phyloP scores from a whole-genome alignment of 805 yeast species.

The Wickerhamomyces subpelliculosus region DNA sequence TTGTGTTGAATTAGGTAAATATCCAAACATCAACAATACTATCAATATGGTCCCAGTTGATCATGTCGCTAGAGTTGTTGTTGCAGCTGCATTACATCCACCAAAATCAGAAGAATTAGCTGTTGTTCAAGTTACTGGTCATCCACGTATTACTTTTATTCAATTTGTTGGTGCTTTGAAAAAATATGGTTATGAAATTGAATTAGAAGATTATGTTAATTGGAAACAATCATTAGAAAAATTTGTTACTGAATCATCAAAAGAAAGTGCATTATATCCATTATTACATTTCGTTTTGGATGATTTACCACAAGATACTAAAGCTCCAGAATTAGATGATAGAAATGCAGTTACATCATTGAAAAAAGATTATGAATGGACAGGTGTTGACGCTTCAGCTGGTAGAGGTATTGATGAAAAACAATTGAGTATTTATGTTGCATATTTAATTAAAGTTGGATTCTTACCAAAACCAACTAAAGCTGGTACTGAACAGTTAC shows the following conservation, averaged over 20 bases:
- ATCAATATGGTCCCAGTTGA: conserved; percentile 98
- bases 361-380: conserved; percentile 49
- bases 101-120: conserved; percentile 44
- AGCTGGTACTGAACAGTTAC: conserved; percentile 41
- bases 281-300: conserved; percentile 90
- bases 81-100: conserved; percentile 76
- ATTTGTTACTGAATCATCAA: conserved; percentile 65
- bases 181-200: conserved; percentile 66
- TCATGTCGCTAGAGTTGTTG: conserved; percentile 90
- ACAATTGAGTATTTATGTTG: conserved; percentile 68
- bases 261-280: conserved; percentile 88
- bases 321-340: conserved; percentile 95
- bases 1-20: conserved; percentile 76
- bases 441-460: conserved; percentile 75
- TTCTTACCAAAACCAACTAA: conserved; percentile 62
- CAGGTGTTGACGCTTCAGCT: conserved; percentile 56
- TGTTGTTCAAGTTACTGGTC: conserved; percentile 96
- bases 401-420: conserved; percentile 72
- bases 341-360: conserved; percentile 69
- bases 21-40: conserved; percentile 79
- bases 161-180: conserved; percentile 62
- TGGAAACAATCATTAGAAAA: conserved; percentile 79
- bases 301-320: conserved; percentile 82
- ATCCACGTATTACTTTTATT: conserved; percentile 81
- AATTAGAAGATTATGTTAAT: conserved; percentile 55